Base-by-base conservation (phyloP, 2,329 filamentous ascomycete species). In the Sporothrix luriei region DNA sequence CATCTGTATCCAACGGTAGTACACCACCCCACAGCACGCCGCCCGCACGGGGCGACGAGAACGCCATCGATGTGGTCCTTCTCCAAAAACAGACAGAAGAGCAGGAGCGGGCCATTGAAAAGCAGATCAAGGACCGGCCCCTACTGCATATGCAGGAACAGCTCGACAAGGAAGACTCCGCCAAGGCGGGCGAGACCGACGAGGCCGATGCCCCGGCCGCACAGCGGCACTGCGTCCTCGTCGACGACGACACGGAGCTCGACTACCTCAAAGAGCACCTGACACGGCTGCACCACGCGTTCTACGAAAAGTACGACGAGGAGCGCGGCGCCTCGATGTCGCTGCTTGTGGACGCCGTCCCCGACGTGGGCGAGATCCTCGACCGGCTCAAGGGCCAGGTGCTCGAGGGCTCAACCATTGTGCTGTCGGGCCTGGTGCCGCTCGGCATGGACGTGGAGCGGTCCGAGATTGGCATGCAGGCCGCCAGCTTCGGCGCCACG, bases 111-210 rank as follows among this genome's bases (percentile, higher is more conserved):
- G 87, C 90, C 0, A 86, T 99, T 64, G 91, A 94, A 76, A 92
- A 93, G 71, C 95, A 99, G 79, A 85, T 98, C 21, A 92, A 90
- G 71, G 93, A 97, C 72, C 87, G 94, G 16, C 95, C 95, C 0
- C 81, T 99, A 38, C 82, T 97, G n/a, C 92, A 95, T 77, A 91
- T 97, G 81, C 95, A 99, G 78, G 91, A 97, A 75, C 85, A 93
- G 77, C 84, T 97, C 26, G 95, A 99, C 76, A 91, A 92, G 74
- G 91, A 93, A 75, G 91, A 94, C 74, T 89, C 92, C 52, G 84
- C 86, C 77, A 73, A 68, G 70, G 73, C 65, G 3, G 64, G n/a
- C 2, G 40, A 46, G 7, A 38, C n/a, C 4, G 43, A 33, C 7
- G 24, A 6, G 14, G 2, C 13, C 26, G 49, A 57, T 24, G 21